Evolutionary conservation across 306 rosid genomes (phyloP).

Genomic region (Dalbergia cochinchinensis): DNA sequence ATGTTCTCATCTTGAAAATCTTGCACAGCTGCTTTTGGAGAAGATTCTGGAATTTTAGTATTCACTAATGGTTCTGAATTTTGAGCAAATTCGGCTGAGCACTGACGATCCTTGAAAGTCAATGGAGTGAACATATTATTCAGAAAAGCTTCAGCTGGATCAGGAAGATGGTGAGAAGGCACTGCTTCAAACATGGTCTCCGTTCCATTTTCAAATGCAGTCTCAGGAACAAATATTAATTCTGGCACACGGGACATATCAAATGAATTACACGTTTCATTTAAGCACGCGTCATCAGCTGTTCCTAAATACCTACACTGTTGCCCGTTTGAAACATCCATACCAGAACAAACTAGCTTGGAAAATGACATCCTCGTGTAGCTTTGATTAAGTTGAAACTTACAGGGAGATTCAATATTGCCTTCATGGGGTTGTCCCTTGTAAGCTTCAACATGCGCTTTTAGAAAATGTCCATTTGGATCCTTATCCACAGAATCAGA

Average conservation of each 20-base stretch:
- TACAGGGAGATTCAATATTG: slow-evolving; percentile 42
- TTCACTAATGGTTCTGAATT: slow-evolving; percentile 47
- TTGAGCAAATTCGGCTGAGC: slow-evolving; percentile 30
- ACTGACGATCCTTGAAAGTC: slow-evolving; percentile 35
- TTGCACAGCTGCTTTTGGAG: slow-evolving; percentile 52
- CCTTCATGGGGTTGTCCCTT: slow-evolving; percentile 48
- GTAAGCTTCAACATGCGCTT: slow-evolving; percentile 43
- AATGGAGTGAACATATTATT: slow-evolving; percentile 47
- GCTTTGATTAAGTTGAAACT: slow-evolving; percentile 45
- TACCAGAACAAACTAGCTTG: slow-evolving; percentile 49
- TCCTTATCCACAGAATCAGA: slow-evolving; percentile 72
- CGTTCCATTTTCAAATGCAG: slow-evolving; percentile 53
- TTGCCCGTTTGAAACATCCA: slow-evolving; percentile 44
- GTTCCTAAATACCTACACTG: slow-evolving; percentile 53
- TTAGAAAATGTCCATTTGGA: slow-evolving; percentile 41
- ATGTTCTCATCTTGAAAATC: slow-evolving; percentile 53
- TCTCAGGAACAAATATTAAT: slow-evolving; percentile 70
- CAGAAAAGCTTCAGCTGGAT: slow-evolving; percentile 51
- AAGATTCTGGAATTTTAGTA: slow-evolving; percentile 54
- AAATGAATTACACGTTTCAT: slow-evolving; percentile 54
- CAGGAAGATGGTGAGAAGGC: slow-evolving; percentile 51
- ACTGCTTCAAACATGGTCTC: slow-evolving; percentile 53
- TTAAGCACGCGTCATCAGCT: slow-evolving; percentile 46
- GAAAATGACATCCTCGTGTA: slow-evolving; percentile 40
- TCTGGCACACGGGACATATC: slow-evolving; percentile 72